Evolutionary conservation across 768 basidiomycete genomes (phyloP).

Genomic region (Auricularia sp.): DNA sequence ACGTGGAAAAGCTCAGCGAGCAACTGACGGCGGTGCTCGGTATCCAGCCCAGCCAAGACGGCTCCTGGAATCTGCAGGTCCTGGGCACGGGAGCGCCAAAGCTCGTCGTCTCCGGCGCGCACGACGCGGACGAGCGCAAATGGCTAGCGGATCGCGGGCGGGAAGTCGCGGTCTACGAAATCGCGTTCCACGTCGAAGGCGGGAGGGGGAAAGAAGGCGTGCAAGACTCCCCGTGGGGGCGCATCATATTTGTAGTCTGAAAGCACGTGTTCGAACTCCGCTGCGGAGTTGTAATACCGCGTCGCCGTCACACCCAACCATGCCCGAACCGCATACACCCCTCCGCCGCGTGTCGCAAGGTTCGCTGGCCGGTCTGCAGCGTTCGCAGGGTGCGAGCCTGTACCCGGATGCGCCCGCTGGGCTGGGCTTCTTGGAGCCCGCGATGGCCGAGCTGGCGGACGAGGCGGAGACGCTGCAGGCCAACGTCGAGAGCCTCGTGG

Average conservation of each 20-base stretch:
- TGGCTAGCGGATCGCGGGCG: conserved; percentile 20
- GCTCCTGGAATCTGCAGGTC: conserved; percentile 30
- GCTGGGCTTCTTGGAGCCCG: conserved; percentile 76
- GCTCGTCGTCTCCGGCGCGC: conserved; percentile 29
- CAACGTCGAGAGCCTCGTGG: conserved; percentile 62
- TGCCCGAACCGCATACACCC: conserved; percentile 52
- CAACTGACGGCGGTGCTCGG: conserved; percentile 44
- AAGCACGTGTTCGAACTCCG: no score
- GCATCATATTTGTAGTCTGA: no score
- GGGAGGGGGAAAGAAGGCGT: background rate
- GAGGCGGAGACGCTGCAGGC: conserved; percentile 72
- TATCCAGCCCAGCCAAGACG: conserved; percentile 30
- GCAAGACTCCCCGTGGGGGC: background rate
- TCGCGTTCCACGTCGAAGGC: conserved; percentile 23
- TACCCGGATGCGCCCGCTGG: conserved; percentile 66
- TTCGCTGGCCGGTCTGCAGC: conserved; percentile 76
- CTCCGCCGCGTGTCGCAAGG: conserved; percentile 85
- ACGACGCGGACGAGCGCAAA: conserved; percentile 23
- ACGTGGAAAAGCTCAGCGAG: conserved; percentile 22
- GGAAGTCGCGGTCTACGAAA: conserved; percentile 37
- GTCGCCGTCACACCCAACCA: background rate
- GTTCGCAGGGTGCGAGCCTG: conserved; percentile 42
- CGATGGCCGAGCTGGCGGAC: conserved; percentile 77
- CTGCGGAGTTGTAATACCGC: no score
- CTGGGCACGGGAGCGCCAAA: conserved; percentile 14